phyloP scores from a whole-genome alignment of 2,329 filamentous ascomycete species.

The Aspergillus fumigatiaffinis region DNA sequence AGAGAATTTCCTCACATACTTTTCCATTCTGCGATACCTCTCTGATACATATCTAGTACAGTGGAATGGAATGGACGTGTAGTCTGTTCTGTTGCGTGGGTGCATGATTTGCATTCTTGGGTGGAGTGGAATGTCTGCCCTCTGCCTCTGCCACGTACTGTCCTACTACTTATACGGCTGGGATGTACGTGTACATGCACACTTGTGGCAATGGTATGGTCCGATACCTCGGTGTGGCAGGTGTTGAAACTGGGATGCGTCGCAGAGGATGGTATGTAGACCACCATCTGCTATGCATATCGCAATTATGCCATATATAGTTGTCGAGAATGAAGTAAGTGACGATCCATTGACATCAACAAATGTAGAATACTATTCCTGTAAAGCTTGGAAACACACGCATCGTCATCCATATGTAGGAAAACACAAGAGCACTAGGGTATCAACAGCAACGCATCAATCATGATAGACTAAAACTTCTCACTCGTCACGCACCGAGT shows the following conservation, averaged over 20 bases:
- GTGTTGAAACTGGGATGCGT: not conserved
- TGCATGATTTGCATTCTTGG: not conserved
- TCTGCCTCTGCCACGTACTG: not conserved
- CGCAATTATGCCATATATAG: too few relatives aligned
- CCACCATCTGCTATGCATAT: not conserved
- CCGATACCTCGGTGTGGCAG: not conserved
- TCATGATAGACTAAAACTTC: constrained; percentile 30
- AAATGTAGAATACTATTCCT: too few relatives aligned
- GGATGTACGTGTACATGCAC: not conserved
- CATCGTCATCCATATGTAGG: not conserved
- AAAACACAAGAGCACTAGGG: not conserved
- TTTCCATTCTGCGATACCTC: not conserved
- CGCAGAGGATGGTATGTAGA: not conserved
- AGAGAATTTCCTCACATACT: not conserved
- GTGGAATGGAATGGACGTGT: not conserved
- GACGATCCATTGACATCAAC: not conserved
- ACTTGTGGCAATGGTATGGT: not conserved
- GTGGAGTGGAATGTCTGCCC: not conserved
- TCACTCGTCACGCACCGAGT: constrained; percentile 41
- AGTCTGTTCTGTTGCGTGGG: not conserved
- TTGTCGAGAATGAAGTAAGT: not conserved
- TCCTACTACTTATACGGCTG: not conserved
- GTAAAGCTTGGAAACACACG: not conserved
- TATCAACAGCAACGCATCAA: not conserved
- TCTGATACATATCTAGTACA: not conserved